Evolutionary conservation across 805 yeast species (phyloP), one percentile per base, ranked within the genome.

Genomic region (Wickerhamomyces silvicola): DNA sequence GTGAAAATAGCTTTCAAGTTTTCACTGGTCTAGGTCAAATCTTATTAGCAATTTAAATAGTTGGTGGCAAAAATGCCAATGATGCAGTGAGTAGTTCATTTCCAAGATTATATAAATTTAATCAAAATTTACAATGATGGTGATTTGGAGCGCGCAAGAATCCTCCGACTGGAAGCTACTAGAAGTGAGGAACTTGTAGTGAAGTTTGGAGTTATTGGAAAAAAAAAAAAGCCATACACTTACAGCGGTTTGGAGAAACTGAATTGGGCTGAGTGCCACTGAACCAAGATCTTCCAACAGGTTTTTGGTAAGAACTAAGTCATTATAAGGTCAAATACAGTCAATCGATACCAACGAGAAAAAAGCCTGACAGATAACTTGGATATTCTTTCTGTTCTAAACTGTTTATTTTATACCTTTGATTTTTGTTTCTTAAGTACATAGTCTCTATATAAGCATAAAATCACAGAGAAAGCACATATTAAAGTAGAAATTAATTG

Each of bases 1-100:
- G 48, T 14, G 34, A 43, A 30, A 61, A 60, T 40, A 56, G 66
- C 41, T 72, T 72, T 55, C 37, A 50, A 18, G 50, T 63, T 22
- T 62, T 68, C 42, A 64, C 75, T 7, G 78, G 78, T 11, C 56
- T 70, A 13, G 76, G 76, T 18, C 76, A 72, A 46, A 52, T 69
- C 24, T 51, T 72, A 22, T 48, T 70, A 21, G 76, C 78, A 16
- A 66, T 64, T 12, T 52, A 68, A 28, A 36, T 62, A 1, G 62
- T 68, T 15, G 75, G 75, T n/a, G 62, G 61, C 32, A 54, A 57
- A 31, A 78, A 76, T 21, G 60, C 75, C 11, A 64, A 72, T 36
- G 77, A 71, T 46, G 78, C 75, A 6, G 53, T 71, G 20, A 57
- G 70, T 24, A 75, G 73, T 22, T 72, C 71, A 4, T 70, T 60